These are phyloP conservation scores for Papiliotrema flavescens DNA, from an alignment of 1,284 basidiomycete species.

Conservation along the genomic window DNA sequence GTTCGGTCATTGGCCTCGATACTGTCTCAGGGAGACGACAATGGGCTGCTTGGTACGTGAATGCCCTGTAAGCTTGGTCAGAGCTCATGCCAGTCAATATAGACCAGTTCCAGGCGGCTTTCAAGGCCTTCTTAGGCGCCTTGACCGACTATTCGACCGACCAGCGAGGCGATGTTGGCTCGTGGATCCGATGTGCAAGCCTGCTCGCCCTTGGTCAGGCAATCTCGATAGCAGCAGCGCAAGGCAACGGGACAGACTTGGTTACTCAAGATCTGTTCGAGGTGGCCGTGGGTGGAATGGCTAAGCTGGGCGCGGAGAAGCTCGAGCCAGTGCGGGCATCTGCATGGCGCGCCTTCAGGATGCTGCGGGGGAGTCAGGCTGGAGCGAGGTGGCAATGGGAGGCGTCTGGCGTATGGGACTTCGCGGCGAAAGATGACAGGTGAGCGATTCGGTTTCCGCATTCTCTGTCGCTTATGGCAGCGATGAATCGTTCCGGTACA, in stretches of 20 bases:
- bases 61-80: not conserved
- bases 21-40: not conserved
- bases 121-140: conserved; percentile 55
- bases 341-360: conserved; percentile 62
- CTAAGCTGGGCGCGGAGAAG: conserved; percentile 87
- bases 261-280: conserved; percentile 61
- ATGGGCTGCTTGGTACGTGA: conserved; percentile 17
- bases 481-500: conserved; percentile 54
- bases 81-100: conserved; percentile 16
- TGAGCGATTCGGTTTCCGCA: not conserved
- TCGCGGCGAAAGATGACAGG: conserved; percentile 5
- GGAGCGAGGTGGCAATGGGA: conserved; percentile 42
- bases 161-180: conserved; percentile 94
- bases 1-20: conserved; percentile 8
- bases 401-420: conserved; percentile 15
- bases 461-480: conserved; percentile 54
- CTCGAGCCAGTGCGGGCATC: conserved; percentile 83
- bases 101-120: conserved; percentile 8
- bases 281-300: conserved; percentile 60
- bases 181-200: conserved; percentile 86
- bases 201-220: conserved; percentile 55
- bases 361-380: conserved; percentile 53
- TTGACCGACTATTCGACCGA: conserved; percentile 88
- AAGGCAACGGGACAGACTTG: not conserved
- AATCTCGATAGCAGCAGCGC: conserved; percentile 12